Evolutionary conservation across 352 stramenopile genomes (phyloP).

Genomic region (Albugo candida): DNA sequence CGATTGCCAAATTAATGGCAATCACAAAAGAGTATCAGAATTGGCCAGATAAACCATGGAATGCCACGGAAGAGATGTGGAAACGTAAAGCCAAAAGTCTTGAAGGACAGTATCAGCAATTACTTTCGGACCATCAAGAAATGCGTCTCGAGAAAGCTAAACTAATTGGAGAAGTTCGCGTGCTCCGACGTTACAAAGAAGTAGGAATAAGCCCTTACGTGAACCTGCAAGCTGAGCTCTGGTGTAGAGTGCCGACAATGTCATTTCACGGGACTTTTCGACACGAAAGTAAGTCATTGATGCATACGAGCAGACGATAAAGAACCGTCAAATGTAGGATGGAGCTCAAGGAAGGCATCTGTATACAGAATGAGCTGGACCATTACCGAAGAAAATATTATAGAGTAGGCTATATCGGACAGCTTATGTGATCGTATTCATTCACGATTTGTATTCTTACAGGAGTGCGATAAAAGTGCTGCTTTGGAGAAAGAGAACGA

Average conservation of each 20-base stretch:
- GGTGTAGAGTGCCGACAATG: slow-evolving; percentile 25
- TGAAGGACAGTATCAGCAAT: slow-evolving; percentile 45
- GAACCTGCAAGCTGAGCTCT: too few species aligned
- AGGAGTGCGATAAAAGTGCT: slow-evolving; percentile 35
- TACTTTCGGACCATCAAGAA: slow-evolving; percentile 48
- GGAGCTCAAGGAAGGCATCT: slow-evolving; percentile 48
- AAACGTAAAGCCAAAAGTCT: slow-evolving; percentile 47
- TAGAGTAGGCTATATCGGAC: slow-evolving; percentile 7
- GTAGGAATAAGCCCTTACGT: neutral
- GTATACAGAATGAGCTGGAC: slow-evolving; percentile 36
- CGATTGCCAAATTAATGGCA: too few species aligned
- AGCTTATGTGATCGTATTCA: neutral
- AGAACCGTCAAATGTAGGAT: slow-evolving; percentile 4
- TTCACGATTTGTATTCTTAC: neutral
- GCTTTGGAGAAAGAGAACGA: slow-evolving; percentile 45
- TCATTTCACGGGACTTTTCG: slow-evolving; percentile 29
- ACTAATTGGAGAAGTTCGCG: slow-evolving; percentile 36
- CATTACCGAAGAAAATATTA: slow-evolving; percentile 74
- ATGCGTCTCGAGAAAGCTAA: slow-evolving; percentile 47
- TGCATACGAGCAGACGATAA: neutral
- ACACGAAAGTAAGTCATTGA: slow-evolving; percentile 21
- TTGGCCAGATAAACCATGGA: slow-evolving; percentile 44
- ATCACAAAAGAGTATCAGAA: slow-evolving; percentile 1
- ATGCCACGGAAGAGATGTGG: slow-evolving; percentile 55
- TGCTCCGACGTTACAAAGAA: slow-evolving; percentile 57